Evolutionary conservation across 129 eudicot genomes (phyloP), one percentile per base, ranked within the genome.

Genomic region (Flaveria bidentis): DNA sequence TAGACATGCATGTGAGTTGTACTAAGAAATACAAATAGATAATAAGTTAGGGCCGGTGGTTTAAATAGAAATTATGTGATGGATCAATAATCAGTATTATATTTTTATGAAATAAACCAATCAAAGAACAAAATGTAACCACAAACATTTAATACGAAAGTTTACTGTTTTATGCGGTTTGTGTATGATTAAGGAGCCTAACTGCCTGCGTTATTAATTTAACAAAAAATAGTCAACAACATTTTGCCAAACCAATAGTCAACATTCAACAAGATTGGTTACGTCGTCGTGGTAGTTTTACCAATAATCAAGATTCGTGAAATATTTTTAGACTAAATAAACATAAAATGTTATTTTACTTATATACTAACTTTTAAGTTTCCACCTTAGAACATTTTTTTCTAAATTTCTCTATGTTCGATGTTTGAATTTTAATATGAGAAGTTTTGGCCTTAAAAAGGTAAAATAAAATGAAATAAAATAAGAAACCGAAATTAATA

Each of bases 281-380:
- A 41, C 9, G 52, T 50, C n/a, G 16, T 66, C 49, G 42, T 20
- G 65, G 65, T 76, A 30, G 79, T 62, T 75, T 58, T 64, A 50
- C 72, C 80, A 49, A 75, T 49, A 76, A 17, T 10, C 53, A 28
- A 18, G 72, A 63, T 70, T 63, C 41, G 4, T 3, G 41, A 36
- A 36, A 36, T 36, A 36, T 36, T 36, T 36, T 36, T 36, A 36
- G 41, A 36, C 7, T 36, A 36, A 36, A 36, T 36, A 0, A 0
- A 36, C 41, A 5, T 5, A 33, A 33, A 33, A 33, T 33, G 39
- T 33, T 5, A 0, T 33, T 33, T 33, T 33, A 33, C 6, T 36
- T 36, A 5, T 36, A 36, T 36, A 36, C 41, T 36, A 5, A 36
- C 7, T 36, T 36, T 36, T 36, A 36, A 36, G 41, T 36, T 36